Percentiles rank a stretch among this genome's conserved stretches.
These are phyloP conservation scores for Rhododendron kiyosumense DNA, from an alignment of 148 eudicot species.

Conservation along the genomic window DNA sequence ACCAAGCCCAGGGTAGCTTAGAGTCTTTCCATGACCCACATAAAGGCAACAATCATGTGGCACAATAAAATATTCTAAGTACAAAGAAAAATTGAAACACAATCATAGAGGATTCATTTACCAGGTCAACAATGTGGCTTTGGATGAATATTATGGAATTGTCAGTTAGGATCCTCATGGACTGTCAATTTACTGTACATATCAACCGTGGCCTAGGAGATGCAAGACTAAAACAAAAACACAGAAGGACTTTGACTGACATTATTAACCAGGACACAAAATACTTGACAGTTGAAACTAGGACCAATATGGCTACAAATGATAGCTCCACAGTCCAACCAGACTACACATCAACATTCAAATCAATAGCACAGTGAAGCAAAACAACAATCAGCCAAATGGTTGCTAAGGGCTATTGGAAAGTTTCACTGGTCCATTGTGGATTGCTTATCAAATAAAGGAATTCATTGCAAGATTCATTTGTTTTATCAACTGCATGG, in stretches of 20 bases:
- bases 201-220: background rate
- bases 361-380: background rate
- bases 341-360: background rate
- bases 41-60: background rate
- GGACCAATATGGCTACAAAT: background rate
- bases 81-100: background rate
- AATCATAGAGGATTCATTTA: background rate
- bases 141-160: background rate
- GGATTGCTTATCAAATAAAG: background rate
- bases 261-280: background rate
- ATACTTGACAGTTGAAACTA: background rate
- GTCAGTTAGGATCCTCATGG: background rate
- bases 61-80: background rate
- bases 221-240: background rate
- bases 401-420: background rate
- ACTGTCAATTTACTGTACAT: background rate
- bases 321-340: background rate
- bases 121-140: background rate
- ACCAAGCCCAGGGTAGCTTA: background rate
- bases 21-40: background rate
- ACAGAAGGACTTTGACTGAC: background rate
- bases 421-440: background rate
- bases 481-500: background rate
- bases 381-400: background rate
- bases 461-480: background rate